Evolutionary conservation across 1,284 basidiomycete species (phyloP).

Genomic region (Cutaneotrichosporon curvatum): DNA sequence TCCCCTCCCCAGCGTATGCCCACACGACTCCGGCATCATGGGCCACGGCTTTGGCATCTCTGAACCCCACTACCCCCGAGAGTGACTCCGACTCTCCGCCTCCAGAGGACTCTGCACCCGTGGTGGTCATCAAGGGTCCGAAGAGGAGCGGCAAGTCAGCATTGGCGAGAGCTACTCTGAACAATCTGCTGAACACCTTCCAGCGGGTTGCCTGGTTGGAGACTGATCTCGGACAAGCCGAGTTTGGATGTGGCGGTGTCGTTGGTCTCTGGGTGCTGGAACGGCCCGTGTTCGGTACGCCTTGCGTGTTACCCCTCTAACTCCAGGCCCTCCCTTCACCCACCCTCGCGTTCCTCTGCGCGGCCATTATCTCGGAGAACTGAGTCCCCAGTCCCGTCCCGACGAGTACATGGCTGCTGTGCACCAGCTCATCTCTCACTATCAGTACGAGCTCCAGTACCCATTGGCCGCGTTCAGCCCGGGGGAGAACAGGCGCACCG

Average conservation of each 20-base stretch:
- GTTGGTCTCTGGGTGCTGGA: constrained; percentile 72
- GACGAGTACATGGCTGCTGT: constrained; percentile 70
- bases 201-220: constrained; percentile 79
- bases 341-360: constrained; percentile 64
- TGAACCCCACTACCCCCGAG: constrained; percentile 4
- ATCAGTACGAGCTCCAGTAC: constrained; percentile 62
- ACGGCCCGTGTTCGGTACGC: constrained; percentile 60
- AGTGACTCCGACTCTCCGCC: constrained; percentile 12
- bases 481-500: constrained; percentile 45
- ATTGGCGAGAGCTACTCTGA: constrained; percentile 67
- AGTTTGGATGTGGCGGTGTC: constrained; percentile 81
- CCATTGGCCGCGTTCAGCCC: constrained; percentile 29
- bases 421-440: constrained; percentile 61
- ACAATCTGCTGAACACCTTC: constrained; percentile 59
- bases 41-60: constrained; percentile 49
- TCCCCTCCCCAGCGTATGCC: constrained; percentile 47
- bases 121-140: constrained; percentile 66
- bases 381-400: constrained; percentile 70
- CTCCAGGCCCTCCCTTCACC: constrained; percentile 73
- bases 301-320: neutral
- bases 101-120: constrained; percentile 23
- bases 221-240: constrained; percentile 87
- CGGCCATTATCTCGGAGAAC: constrained; percentile 78
- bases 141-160: constrained; percentile 88
- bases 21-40: constrained; percentile 54